These are phyloP conservation scores for Dioscorea zingiberensis DNA, from an alignment of 106 monocot species.

Conservation along the genomic window DNA sequence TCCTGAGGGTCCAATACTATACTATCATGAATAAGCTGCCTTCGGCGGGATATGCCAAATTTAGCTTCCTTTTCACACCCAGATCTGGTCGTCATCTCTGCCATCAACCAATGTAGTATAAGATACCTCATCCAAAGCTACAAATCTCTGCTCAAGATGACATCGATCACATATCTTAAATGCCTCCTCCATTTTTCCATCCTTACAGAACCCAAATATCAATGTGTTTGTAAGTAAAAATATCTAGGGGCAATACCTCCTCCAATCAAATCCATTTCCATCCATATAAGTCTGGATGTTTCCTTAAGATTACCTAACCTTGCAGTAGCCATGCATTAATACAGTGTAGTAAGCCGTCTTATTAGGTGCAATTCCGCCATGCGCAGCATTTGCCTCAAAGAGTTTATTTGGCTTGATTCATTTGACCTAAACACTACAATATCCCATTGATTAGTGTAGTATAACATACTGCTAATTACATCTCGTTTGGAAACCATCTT, in stretches of 20 bases:
- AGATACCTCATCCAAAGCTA: slow-evolving; percentile 42
- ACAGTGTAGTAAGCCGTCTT: slow-evolving; percentile 83
- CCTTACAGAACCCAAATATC: slow-evolving; percentile 56
- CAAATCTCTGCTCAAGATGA: slow-evolving; percentile 24
- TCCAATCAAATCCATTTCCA: slow-evolving; percentile 67
- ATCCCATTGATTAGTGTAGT: slow-evolving; percentile 72
- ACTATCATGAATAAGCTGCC: not conserved
- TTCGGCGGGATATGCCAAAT: slow-evolving; percentile 12
- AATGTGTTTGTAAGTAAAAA: slow-evolving; percentile 58
- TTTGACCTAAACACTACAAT: slow-evolving; percentile 63
- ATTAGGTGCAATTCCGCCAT: slow-evolving; percentile 55
- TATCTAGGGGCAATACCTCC: slow-evolving; percentile 56
- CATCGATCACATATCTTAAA: slow-evolving; percentile 41
- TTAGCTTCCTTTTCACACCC: slow-evolving; percentile 22
- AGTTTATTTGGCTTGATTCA: slow-evolving; percentile 49
- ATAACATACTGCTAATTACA: slow-evolving; percentile 79
- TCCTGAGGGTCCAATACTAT: slow-evolving; percentile 5
- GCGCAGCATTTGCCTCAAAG: slow-evolving; percentile 58
- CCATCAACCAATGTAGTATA: slow-evolving; percentile 47
- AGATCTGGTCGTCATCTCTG: slow-evolving; percentile 28
- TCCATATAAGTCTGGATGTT: slow-evolving; percentile 48
- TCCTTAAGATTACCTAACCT: slow-evolving; percentile 34
- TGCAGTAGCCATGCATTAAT: slow-evolving; percentile 67
- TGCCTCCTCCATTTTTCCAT: slow-evolving; percentile 49
- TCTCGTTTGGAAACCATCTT: slow-evolving; percentile 38